Percentiles rank a stretch among this genome's conserved stretches.
Conservation (phyloP, 108 stramenopile genomes). For the Skeletonema marinoi region DNA sequence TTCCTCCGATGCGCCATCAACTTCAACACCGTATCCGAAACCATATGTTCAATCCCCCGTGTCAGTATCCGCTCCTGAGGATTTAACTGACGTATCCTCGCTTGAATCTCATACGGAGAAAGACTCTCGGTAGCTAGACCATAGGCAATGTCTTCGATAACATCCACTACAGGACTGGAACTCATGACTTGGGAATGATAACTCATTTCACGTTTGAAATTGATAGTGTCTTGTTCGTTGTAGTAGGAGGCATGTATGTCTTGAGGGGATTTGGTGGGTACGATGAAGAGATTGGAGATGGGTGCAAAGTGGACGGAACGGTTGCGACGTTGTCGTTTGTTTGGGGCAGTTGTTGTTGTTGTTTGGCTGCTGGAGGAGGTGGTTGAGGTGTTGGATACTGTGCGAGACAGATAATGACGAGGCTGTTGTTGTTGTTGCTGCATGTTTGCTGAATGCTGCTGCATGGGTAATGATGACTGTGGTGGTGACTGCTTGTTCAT, state of each 20-base stretch:
- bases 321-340: not conserved
- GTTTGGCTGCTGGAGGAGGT: not conserved
- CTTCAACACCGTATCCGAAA: not conserved
- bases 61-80: not conserved
- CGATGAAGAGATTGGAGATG: not conserved
- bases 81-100: no score
- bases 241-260: not conserved
- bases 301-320: not conserved
- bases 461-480: no score
- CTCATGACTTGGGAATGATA: not conserved
- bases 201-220: not conserved
- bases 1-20: not conserved
- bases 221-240: not conserved
- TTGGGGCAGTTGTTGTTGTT: not conserved
- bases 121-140: not conserved
- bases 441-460: no score
- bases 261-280: not conserved
- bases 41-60: not conserved
- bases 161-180: not conserved
- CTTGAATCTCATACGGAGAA: no score
- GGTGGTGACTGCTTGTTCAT: no score
- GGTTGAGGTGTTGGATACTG: no score
- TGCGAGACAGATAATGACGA: no score
- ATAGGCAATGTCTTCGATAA: not conserved
- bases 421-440: no score